phyloP scores from a whole-genome alignment of 2,329 filamentous ascomycete genomes.

The Hymenotorrendiella dingleyae region DNA sequence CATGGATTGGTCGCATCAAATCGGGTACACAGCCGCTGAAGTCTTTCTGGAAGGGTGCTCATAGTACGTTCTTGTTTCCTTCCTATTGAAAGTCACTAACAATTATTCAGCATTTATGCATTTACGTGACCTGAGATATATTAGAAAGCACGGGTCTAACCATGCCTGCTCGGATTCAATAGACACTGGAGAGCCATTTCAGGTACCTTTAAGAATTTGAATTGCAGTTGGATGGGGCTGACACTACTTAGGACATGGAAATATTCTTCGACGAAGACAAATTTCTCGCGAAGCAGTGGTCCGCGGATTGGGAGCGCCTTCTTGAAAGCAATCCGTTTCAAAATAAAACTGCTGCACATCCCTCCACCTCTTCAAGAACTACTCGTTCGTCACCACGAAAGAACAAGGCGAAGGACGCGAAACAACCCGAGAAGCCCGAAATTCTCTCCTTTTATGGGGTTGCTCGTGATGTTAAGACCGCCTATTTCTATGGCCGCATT shows the following conservation, averaged over 20 bases:
- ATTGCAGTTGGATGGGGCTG: background rate
- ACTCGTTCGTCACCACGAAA: constrained; percentile 5
- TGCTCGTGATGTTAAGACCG: constrained; percentile 32
- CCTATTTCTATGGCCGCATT: constrained; percentile 39
- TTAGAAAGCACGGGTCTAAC: constrained; percentile 11
- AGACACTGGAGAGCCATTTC: constrained; percentile 19
- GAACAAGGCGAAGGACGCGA: background rate
- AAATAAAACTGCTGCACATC: background rate
- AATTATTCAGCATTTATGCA: constrained; percentile 17
- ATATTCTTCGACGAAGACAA: constrained; percentile 23
- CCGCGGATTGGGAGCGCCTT: constrained; percentile 17
- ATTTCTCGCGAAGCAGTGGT: constrained; percentile 18
- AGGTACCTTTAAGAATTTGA: constrained; percentile 12
- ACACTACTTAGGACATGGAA: constrained; percentile 21
- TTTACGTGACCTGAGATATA: constrained; percentile 14
- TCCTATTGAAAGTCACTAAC: constrained; percentile 5
- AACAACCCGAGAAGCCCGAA: constrained; percentile 8
- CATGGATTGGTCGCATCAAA: constrained; percentile 35
- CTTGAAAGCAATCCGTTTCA: constrained; percentile 21
- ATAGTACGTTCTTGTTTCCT: constrained; percentile 29
- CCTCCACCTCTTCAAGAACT: background rate
- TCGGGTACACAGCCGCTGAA: constrained; percentile 33
- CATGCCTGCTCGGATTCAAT: constrained; percentile 16
- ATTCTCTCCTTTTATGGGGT: constrained; percentile 29
- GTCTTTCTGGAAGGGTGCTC: constrained; percentile 45